A percentile compares a stretch with the other conserved stretches of the same genome.
These are phyloP conservation scores for Boletus pseudo-olivaceus DNA, from an alignment of 768 basidiomycete species.

Conservation along the genomic window DNA sequence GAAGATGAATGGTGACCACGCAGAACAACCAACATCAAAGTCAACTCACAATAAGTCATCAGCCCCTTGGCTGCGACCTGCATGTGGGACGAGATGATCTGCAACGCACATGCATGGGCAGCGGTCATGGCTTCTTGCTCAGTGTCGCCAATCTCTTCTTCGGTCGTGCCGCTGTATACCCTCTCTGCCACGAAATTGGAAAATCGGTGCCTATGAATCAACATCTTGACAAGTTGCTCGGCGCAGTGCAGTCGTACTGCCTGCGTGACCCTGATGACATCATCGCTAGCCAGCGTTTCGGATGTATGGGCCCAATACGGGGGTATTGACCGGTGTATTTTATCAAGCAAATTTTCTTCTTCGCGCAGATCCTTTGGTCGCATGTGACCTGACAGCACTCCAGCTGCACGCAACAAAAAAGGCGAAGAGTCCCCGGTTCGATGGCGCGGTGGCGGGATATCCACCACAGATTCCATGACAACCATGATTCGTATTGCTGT, in stretches of 20 bases:
- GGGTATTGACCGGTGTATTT: slow-evolving; percentile 69
- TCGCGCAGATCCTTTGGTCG: slow-evolving; percentile 67
- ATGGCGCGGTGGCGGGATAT: slow-evolving; percentile 66
- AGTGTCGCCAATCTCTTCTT: slow-evolving; percentile 57
- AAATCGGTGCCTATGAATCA: slow-evolving; percentile 87
- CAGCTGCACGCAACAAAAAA: slow-evolving; percentile 73
- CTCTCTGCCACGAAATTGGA: slow-evolving; percentile 73
- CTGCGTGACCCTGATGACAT: slow-evolving; percentile 87
- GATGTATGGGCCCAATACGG: slow-evolving; percentile 76
- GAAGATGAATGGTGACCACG: slow-evolving; percentile 11
- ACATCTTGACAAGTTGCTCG: slow-evolving; percentile 81
- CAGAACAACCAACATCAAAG: slow-evolving; percentile 4
- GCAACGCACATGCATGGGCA: slow-evolving; percentile 73
- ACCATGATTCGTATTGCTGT: slow-evolving; percentile 75
- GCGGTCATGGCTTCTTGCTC: slow-evolving; percentile 78
- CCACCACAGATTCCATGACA: slow-evolving; percentile 84
- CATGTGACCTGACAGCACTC: slow-evolving; percentile 59
- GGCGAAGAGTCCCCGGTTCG: slow-evolving; percentile 60
- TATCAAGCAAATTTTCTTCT: slow-evolving; percentile 78
- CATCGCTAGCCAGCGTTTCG: slow-evolving; percentile 78
- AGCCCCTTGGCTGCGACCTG: slow-evolving; percentile 83
- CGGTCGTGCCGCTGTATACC: slow-evolving; percentile 40
- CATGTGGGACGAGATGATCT: slow-evolving; percentile 79
- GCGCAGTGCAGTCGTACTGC: slow-evolving; percentile 83
- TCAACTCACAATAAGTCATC: slow-evolving; percentile 88